Percentiles rank a stretch among this genome's conserved stretches.
Conservation (phyloP, 1,284 basidiomycete species). For the Leucoagaricus sp. region DNA sequence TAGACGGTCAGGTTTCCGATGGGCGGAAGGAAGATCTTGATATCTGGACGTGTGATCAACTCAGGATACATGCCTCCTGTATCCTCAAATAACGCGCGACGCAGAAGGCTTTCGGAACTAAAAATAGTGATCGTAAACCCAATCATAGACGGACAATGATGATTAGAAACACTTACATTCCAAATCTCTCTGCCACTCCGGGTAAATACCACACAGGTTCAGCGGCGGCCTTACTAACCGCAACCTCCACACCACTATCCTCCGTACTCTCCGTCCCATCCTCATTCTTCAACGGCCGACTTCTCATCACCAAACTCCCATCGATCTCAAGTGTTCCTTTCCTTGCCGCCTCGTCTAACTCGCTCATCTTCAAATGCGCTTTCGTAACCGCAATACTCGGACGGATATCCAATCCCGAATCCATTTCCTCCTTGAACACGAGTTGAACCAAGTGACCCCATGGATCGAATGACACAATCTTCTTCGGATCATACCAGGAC, state of each 20-base stretch:
- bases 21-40: slow-evolving; percentile 94
- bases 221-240: slow-evolving; percentile 85
- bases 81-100: slow-evolving; percentile 92
- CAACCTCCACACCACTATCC: slow-evolving; percentile 86
- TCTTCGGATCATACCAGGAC: slow-evolving; percentile 77
- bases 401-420: slow-evolving; percentile 73
- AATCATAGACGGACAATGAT: neutral
- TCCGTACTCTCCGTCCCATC: slow-evolving; percentile 59
- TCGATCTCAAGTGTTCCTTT: slow-evolving; percentile 80
- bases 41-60: slow-evolving; percentile 91
- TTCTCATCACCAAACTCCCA: slow-evolving; percentile 80
- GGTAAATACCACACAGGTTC: slow-evolving; percentile 96
- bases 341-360: slow-evolving; percentile 83
- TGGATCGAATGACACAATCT: slow-evolving; percentile 95
- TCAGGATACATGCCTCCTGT: slow-evolving; percentile 97
- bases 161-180: slow-evolving; percentile 61
- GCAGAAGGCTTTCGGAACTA: slow-evolving; percentile 82
- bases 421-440: slow-evolving; percentile 71
- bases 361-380: slow-evolving; percentile 87
- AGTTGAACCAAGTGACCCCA: slow-evolving; percentile 91
- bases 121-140: neutral
- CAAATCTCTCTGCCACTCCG: slow-evolving; percentile 88
- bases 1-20: slow-evolving; percentile 93
- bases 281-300: slow-evolving; percentile 56
- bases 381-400: slow-evolving; percentile 92